A percentile compares a stretch with the other conserved stretches of the same genome.
Evolutionary conservation across 345 rosid genomes (phyloP).

Genomic region (Dipteronia dyeriana): DNA sequence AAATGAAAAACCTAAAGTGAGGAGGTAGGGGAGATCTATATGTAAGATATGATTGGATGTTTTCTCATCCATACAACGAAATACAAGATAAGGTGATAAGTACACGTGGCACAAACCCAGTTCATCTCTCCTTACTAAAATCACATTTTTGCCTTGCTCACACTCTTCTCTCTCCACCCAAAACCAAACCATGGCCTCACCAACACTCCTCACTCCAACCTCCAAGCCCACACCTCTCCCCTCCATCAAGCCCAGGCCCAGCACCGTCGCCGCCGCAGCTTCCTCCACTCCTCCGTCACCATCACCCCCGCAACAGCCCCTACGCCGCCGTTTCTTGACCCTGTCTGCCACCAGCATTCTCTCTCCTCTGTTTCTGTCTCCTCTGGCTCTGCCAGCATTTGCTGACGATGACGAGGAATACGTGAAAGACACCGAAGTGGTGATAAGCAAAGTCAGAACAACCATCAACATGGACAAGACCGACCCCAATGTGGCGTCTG

Average conservation of each 20-base stretch:
- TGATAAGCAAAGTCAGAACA: conserved; percentile 69
- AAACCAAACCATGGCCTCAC: conserved; percentile 61
- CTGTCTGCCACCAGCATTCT: conserved; percentile 30
- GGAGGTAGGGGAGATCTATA: not conserved
- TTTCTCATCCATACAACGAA: conserved; percentile 36
- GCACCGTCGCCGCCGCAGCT: conserved; percentile 21
- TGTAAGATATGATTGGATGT: conserved; percentile 22
- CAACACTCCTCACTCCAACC: conserved; percentile 63
- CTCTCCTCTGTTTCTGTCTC: conserved; percentile 24
- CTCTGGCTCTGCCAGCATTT: conserved; percentile 35
- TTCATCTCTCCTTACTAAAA: conserved; percentile 12
- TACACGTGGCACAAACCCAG: conserved; percentile 63
- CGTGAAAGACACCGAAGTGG: conserved; percentile 71
- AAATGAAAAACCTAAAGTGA: no score
- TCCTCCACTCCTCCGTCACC: conserved; percentile 7
- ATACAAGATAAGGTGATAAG: conserved; percentile 86
- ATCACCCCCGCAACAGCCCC: conserved; percentile 17
- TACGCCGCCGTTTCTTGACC: conserved; percentile 65
- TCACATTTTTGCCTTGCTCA: conserved; percentile 8
- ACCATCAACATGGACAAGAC: conserved; percentile 72
- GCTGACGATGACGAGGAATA: conserved; percentile 71
- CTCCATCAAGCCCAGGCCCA: conserved; percentile 24
- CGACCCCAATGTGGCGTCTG: conserved; percentile 75
- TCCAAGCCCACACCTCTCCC: conserved; percentile 40
- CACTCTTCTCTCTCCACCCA: conserved; percentile 6